Conservation (phyloP, 352 stramenopile species). For the Phytophthora palmivora region DNA sequence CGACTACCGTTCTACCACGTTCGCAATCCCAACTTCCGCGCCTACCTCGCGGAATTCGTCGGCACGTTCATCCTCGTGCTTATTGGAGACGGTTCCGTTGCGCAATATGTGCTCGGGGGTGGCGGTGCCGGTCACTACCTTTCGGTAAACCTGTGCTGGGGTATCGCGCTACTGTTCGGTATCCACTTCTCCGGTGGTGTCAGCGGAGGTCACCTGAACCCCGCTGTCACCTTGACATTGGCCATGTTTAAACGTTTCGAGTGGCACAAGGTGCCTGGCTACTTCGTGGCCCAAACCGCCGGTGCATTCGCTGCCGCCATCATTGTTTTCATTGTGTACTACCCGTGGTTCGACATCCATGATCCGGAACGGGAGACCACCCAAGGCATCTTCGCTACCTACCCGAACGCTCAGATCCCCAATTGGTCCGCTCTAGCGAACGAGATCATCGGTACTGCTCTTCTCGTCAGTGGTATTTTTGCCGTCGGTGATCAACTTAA, state of each 20-base stretch:
- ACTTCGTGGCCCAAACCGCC: conserved; percentile 54
- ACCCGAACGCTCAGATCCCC: conserved; percentile 47
- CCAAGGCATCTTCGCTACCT: conserved; percentile 60
- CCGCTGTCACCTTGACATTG: conserved; percentile 61
- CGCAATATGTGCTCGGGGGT: conserved; percentile 60
- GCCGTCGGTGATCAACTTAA: conserved; percentile 54
- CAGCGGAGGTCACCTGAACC: conserved; percentile 70
- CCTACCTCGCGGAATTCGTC: conserved; percentile 70
- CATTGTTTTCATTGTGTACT: conserved; percentile 67
- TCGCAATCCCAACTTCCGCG: conserved; percentile 49
- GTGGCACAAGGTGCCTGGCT: conserved; percentile 61
- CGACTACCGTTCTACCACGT: conserved; percentile 45
- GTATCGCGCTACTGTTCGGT: conserved; percentile 65
- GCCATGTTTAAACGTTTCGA: conserved; percentile 61
- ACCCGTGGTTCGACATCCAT: conserved; percentile 57
- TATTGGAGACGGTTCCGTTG: conserved; percentile 66
- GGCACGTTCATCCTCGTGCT: conserved; percentile 69
- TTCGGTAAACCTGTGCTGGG: conserved; percentile 63
- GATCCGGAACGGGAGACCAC: conserved; percentile 49
- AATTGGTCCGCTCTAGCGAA: conserved; percentile 49
- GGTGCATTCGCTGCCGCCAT: conserved; percentile 54
- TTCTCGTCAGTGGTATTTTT: conserved; percentile 54
- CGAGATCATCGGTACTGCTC: conserved; percentile 51
- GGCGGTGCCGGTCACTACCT: conserved; percentile 58
- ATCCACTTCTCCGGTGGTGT: conserved; percentile 65